Evolutionary conservation across 2,329 filamentous ascomycete genomes (phyloP).

Genomic region (Colletotrichum abscissum): DNA sequence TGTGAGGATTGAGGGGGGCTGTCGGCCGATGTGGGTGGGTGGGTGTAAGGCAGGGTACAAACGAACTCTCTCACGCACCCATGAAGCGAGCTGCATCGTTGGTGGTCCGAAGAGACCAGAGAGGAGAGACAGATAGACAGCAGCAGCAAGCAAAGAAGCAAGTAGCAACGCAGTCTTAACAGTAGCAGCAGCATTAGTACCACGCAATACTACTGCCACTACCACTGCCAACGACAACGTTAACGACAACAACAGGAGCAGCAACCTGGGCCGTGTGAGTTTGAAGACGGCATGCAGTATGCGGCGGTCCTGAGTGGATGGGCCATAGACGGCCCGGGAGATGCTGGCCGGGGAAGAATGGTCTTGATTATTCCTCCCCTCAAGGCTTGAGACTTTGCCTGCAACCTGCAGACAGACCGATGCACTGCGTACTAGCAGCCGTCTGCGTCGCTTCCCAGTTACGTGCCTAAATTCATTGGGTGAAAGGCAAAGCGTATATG

Average conservation of each 20-base stretch:
- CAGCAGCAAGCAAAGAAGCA: constrained; percentile 14
- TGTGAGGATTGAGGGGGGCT: constrained; percentile 20
- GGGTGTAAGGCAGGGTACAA: not conserved
- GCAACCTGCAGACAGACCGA: constrained; percentile 17
- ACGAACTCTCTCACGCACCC: constrained; percentile 10
- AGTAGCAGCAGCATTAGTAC: not conserved
- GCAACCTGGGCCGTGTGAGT: not conserved
- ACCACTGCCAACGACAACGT: not conserved
- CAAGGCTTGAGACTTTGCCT: constrained; percentile 9
- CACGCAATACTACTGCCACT: not conserved
- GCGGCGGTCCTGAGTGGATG: not conserved
- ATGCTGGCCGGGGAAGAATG: not conserved
- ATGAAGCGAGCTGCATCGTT: constrained; percentile 9
- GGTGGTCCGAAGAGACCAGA: not conserved
- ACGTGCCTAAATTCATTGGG: constrained; percentile 27
- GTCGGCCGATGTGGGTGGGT: constrained; percentile 23
- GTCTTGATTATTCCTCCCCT: constrained; percentile 13
- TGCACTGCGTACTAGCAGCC: not conserved
- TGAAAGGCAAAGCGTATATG: constrained; percentile 2
- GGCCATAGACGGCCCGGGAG: not conserved
- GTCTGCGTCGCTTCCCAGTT: constrained; percentile 2
- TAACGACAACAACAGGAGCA: not conserved
- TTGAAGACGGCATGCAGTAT: not conserved
- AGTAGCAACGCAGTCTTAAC: not conserved
- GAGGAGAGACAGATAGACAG: not conserved